Conservation (phyloP, 2,329 filamentous ascomycete genomes). For the Alternaria panax region DNA sequence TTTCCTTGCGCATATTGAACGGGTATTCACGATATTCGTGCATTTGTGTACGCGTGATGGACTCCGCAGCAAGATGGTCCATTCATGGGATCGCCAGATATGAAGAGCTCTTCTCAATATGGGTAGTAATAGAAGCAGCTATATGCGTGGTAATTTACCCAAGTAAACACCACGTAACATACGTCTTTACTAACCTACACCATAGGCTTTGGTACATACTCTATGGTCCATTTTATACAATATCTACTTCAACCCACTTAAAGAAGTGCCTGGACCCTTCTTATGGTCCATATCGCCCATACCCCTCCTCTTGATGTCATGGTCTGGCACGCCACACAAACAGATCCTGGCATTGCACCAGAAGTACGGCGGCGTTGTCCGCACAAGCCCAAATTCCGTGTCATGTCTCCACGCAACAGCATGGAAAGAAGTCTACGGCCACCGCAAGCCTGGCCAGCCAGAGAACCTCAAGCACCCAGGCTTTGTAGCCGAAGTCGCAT, state of each 20-base stretch:
- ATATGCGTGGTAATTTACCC: neutral
- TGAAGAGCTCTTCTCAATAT: neutral
- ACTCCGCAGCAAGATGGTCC: neutral
- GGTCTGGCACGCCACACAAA: constrained; percentile 7
- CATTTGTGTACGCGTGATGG: neutral
- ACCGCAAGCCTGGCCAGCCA: constrained; percentile 7
- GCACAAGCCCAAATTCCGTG: constrained; percentile 23
- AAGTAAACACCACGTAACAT: neutral
- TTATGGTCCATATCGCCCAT: constrained; percentile 7
- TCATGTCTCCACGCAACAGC: constrained; percentile 14
- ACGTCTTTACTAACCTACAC: neutral
- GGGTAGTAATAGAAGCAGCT: neutral
- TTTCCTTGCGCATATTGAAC: neutral
- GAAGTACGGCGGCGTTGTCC: constrained; percentile 24
- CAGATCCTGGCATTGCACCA: constrained; percentile 17
- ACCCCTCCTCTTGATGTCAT: constrained; percentile 5
- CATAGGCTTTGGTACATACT: neutral
- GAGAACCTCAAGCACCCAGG: constrained; percentile 14
- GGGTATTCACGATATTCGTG: too few relatives aligned
- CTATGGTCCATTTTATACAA: constrained; percentile 1
- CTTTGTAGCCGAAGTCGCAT: constrained; percentile 11
- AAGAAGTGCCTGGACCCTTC: constrained; percentile 1
- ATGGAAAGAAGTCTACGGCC: constrained; percentile 14
- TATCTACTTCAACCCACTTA: constrained; percentile 2
- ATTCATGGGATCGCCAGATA: neutral